These are phyloP conservation scores for Mycena vitilis DNA, from an alignment of 768 basidiomycete species.

Conservation along the genomic window DNA sequence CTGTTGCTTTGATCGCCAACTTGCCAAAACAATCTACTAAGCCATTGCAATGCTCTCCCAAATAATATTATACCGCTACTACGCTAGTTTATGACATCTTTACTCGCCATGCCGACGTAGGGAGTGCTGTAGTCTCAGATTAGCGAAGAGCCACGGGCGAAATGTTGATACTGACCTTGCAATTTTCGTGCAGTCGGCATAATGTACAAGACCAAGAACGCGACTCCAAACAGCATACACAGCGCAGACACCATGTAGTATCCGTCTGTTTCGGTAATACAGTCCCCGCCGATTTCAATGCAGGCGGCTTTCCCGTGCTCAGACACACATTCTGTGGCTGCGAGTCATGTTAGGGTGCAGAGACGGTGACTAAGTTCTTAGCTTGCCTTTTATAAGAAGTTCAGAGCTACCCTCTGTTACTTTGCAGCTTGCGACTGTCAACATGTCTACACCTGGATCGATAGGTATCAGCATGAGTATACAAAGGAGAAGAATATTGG, in stretches of 20 bases:
- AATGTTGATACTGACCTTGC: slow-evolving; percentile 72
- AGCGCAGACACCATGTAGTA: slow-evolving; percentile 87
- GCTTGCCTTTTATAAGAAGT: slow-evolving; percentile 66
- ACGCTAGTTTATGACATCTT: slow-evolving; percentile 53
- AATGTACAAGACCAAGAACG: slow-evolving; percentile 80
- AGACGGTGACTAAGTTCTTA: neutral
- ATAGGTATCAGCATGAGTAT: neutral
- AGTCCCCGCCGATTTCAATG: slow-evolving; percentile 78
- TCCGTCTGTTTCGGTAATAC: slow-evolving; percentile 89
- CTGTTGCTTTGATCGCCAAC: slow-evolving; percentile 15
- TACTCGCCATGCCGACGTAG: slow-evolving; percentile 78
- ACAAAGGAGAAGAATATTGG: neutral
- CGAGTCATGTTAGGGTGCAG: slow-evolving; percentile 29
- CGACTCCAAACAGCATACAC: slow-evolving; percentile 83
- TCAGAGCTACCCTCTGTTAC: slow-evolving; percentile 68
- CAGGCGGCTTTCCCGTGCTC: slow-evolving; percentile 90
- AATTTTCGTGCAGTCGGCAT: slow-evolving; percentile 86
- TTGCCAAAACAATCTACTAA: slow-evolving; percentile 15
- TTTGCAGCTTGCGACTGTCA: slow-evolving; percentile 87
- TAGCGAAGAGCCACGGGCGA: slow-evolving; percentile 13
- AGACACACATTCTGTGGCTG: slow-evolving; percentile 90
- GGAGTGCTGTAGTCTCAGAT: slow-evolving; percentile 61
- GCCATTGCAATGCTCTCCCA: neutral
- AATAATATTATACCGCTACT: slow-evolving; percentile 3
- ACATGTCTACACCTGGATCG: slow-evolving; percentile 81